Percentiles rank a stretch among this genome's conserved stretches.
These are phyloP conservation scores for Saccharum spontaneum DNA, from an alignment of 176 grass and related monocot genomes.

Conservation along the genomic window DNA sequence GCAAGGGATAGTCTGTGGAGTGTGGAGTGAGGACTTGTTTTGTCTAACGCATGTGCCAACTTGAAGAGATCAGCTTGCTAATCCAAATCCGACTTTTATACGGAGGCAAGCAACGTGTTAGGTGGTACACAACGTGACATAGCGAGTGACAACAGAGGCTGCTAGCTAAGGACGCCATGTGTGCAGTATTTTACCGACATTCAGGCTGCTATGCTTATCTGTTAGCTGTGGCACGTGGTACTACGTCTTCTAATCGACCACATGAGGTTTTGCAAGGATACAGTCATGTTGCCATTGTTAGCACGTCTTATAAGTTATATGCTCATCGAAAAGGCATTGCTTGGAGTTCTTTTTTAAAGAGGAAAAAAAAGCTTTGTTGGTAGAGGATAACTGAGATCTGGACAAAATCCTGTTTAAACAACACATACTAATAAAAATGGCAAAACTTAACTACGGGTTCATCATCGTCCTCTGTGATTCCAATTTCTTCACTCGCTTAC, in stretches of 20 bases:
- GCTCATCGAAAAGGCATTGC: not conserved
- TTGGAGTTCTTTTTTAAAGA: too few species aligned
- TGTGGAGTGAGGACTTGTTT: not conserved
- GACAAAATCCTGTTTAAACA: not conserved
- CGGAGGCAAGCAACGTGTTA: not conserved
- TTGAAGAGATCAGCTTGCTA: not conserved
- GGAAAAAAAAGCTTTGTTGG: not conserved
- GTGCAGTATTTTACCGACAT: not conserved
- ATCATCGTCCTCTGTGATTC: not conserved
- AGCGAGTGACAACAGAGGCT: not conserved
- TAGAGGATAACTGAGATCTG: not conserved
- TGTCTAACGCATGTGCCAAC: conserved; percentile 22
- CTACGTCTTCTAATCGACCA: not conserved
- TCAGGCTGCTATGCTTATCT: not conserved
- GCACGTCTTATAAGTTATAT: not conserved
- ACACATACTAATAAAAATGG: not conserved
- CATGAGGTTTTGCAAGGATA: not conserved
- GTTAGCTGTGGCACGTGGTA: too few species aligned
- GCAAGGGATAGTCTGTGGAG: conserved; percentile 2
- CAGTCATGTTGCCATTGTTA: not conserved
- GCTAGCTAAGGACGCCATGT: too few species aligned
- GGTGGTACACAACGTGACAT: conserved; percentile 10
- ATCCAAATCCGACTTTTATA: not conserved
- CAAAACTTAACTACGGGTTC: not conserved
- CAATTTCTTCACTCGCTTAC: not conserved